These are phyloP conservation scores for Leptographium procerum DNA, from an alignment of 2,329 filamentous ascomycete genomes.

Conservation along the genomic window DNA sequence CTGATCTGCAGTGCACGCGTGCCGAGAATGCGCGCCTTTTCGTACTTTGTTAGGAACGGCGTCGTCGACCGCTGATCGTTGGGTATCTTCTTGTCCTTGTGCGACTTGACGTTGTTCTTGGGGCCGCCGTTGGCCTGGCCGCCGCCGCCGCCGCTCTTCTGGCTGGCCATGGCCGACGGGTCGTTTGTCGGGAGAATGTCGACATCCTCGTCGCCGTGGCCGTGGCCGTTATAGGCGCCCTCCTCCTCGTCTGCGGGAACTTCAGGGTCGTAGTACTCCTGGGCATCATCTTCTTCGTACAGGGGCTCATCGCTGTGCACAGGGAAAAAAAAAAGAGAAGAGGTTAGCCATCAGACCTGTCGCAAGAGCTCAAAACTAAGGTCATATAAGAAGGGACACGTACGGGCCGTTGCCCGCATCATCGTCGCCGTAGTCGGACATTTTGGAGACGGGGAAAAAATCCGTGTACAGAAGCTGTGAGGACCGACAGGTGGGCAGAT, in stretches of 20 bases:
- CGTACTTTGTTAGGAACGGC: constrained; percentile 99
- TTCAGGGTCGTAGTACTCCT: constrained; percentile 46
- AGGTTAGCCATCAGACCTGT: not conserved
- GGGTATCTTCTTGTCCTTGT: constrained; percentile 78
- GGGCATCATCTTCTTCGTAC: constrained; percentile 59
- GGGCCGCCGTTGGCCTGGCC: constrained; percentile 40
- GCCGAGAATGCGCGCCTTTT: constrained; percentile 83
- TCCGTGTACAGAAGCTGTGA: not conserved
- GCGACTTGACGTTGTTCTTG: constrained; percentile 38
- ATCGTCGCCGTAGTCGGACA: constrained; percentile 67
- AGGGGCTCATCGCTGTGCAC: constrained; percentile 60
- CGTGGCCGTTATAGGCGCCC: constrained; percentile 40
- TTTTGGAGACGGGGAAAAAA: constrained; percentile 24
- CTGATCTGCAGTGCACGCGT: constrained; percentile 93
- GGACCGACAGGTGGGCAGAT: not conserved
- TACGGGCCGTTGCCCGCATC: constrained; percentile 43
- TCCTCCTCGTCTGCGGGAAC: constrained; percentile 44
- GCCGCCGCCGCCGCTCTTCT: constrained; percentile 30
- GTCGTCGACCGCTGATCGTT: constrained; percentile 84
- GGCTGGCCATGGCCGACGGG: constrained; percentile 46
- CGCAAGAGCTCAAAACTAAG: constrained; percentile 16
- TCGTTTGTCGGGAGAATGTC: constrained; percentile 52
- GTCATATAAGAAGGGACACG: constrained; percentile 20
- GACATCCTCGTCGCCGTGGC: constrained; percentile 40
- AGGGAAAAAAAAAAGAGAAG: no score